Conservation (phyloP, 108 stramenopile genomes). For the Epithemia pelagica region DNA sequence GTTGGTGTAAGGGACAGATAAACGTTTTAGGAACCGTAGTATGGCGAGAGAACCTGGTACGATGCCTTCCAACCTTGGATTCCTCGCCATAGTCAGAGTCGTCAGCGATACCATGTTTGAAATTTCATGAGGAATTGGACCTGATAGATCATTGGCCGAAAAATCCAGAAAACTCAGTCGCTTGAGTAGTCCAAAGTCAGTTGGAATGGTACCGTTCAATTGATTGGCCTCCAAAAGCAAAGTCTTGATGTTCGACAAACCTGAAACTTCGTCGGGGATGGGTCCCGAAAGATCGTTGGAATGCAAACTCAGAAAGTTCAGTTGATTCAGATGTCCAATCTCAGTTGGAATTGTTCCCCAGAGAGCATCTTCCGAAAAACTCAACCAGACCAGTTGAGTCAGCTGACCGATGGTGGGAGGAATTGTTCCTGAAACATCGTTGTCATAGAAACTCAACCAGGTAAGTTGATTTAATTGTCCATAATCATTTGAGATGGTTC, state of each 20-base stretch:
- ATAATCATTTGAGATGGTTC: constrained; percentile 35
- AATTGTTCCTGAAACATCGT: constrained; percentile 43
- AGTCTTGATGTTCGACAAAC: neutral
- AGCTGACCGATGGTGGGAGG: constrained; percentile 49
- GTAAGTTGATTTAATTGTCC: constrained; percentile 34
- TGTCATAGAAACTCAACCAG: constrained; percentile 34
- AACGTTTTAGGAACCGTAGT: too few species aligned
- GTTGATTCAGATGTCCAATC: constrained; percentile 5
- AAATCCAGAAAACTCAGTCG: neutral
- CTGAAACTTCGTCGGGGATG: constrained; percentile 10
- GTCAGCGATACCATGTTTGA: too few species aligned
- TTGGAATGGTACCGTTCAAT: neutral
- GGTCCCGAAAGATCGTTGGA: constrained; percentile 23
- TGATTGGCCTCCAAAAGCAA: neutral
- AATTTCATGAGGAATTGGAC: neutral
- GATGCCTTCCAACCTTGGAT: too few species aligned
- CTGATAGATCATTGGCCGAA: neutral
- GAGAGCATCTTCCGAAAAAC: too few species aligned
- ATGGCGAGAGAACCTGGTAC: too few species aligned
- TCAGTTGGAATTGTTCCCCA: constrained; percentile 27
- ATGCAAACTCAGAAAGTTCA: constrained; percentile 31
- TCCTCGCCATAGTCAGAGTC: too few species aligned
- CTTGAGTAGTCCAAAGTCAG: neutral
- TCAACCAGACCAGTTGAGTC: too few species aligned
- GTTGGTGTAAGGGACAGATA: too few species aligned